phyloP scores from a whole-genome alignment of 2,329 filamentous ascomycete genomes.

The Madurella fahalii region DNA sequence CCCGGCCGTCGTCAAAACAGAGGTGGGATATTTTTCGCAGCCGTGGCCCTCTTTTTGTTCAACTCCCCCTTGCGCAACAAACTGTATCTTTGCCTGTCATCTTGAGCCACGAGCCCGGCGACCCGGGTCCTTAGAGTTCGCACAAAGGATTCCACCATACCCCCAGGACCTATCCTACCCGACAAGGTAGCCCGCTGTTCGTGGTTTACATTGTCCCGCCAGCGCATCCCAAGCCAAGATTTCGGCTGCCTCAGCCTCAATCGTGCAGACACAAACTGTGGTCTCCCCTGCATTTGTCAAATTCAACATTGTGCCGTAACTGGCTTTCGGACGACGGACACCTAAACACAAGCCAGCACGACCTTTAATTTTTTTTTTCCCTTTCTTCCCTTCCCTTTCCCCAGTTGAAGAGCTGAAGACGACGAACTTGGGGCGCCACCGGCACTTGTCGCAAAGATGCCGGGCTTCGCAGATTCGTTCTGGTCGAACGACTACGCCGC shows the following conservation, averaged over 20 bases:
- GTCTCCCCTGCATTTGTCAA: neutral
- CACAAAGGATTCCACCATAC: too few relatives aligned
- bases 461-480: conserved; percentile 90
- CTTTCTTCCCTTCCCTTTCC: neutral
- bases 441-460: conserved; percentile 53
- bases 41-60: conserved; percentile 1
- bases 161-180: too few relatives aligned
- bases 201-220: neutral
- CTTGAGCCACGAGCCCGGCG: neutral
- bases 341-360: neutral
- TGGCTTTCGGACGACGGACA: neutral
- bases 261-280: neutral
- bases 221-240: neutral
- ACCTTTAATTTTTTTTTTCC: too few relatives aligned
- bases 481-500: conserved; percentile 98
- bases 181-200: too few relatives aligned
- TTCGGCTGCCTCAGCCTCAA: conserved; percentile 4
- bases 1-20: conserved; percentile 2
- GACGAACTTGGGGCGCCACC: conserved; percentile 1
- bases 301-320: neutral
- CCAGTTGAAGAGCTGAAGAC: neutral
- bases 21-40: neutral
- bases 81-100: neutral
- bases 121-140: too few relatives aligned
- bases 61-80: neutral